These are phyloP conservation scores for Styphnolobium japonicum DNA, from an alignment of 306 rosid species.

Conservation along the genomic window DNA sequence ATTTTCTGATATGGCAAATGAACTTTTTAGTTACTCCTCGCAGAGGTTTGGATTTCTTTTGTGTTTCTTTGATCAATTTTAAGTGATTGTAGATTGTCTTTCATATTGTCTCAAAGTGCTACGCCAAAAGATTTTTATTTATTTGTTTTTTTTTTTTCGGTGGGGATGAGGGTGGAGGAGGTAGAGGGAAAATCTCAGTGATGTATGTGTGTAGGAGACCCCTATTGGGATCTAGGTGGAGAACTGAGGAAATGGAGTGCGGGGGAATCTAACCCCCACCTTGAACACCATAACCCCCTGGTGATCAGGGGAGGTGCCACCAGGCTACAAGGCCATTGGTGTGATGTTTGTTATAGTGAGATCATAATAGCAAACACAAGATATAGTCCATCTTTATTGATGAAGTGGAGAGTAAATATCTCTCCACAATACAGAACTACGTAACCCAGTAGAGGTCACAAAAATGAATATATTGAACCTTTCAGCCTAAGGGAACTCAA, in stretches of 20 bases:
- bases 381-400: slow-evolving; percentile 22
- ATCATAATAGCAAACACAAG: not conserved
- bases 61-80: too few species aligned
- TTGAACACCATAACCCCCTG: too few species aligned
- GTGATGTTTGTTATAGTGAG: not conserved
- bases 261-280: too few species aligned
- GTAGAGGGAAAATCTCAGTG: not conserved
- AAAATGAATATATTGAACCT: slow-evolving; percentile 17
- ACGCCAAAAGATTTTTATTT: not conserved
- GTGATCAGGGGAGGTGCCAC: too few species aligned
- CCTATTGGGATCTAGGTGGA: too few species aligned
- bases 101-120: not conserved
- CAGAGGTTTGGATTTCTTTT: not conserved
- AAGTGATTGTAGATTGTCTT: too few species aligned
- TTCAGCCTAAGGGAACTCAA: not conserved
- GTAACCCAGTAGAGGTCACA: not conserved
- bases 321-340: too few species aligned
- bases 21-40: not conserved
- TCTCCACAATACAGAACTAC: slow-evolving; percentile 22
- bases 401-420: slow-evolving; percentile 13
- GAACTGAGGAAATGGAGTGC: too few species aligned
- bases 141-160: not conserved
- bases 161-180: not conserved
- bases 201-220: too few species aligned
- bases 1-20: not conserved